Evolutionary conservation across 2,329 filamentous ascomycete genomes (phyloP), one percentile per base, ranked within the genome.

Genomic region (Xylariaceae sp.): DNA sequence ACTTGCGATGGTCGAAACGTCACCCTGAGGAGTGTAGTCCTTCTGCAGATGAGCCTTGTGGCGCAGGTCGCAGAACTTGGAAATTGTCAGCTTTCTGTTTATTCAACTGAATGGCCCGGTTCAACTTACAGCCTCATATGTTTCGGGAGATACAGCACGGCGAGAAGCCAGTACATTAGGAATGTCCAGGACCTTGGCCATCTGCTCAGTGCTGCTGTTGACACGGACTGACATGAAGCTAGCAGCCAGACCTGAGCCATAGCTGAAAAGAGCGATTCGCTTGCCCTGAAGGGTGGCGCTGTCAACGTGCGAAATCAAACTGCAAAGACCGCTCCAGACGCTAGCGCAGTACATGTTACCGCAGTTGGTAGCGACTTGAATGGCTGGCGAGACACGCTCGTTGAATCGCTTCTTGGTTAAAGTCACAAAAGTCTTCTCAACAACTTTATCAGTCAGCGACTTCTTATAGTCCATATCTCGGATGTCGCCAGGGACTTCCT

Each of bases 341-440:
- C 85, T 87, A 51, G 67, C 77, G 60, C 76, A 79, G 72, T 81
- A 81, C 77, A 80, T 80, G 73, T 81, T 81, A 52, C 77, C 80
- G 65, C 83, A 87, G 64, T 85, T 78, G 51, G 86, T 90, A 52
- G 87, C 81, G 28, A 89, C 83, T 67, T 89, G 78, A 62, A 87
- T 83, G 57, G 75, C 72, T 39, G 85, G 84, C 62, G 75, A 73
- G 55, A 93, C 83, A 57, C 87, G 83, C 68, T 90, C 85, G 61
- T 80, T 77, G 69, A 87, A 91, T 55, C 79, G 79, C 77, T 90
- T 90, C 80, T 93, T 91, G 64, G 84, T 83, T 55, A 91, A 74
- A 43, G 63, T 74, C 83, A 93, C 87, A 66, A 93, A 93, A 48
- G 83, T 84, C 80, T 91, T 93, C 75, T 93, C 87, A 30, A 93